phyloP scores from a whole-genome alignment of 2,329 filamentous ascomycete species.

The Talaromyces sp. region DNA sequence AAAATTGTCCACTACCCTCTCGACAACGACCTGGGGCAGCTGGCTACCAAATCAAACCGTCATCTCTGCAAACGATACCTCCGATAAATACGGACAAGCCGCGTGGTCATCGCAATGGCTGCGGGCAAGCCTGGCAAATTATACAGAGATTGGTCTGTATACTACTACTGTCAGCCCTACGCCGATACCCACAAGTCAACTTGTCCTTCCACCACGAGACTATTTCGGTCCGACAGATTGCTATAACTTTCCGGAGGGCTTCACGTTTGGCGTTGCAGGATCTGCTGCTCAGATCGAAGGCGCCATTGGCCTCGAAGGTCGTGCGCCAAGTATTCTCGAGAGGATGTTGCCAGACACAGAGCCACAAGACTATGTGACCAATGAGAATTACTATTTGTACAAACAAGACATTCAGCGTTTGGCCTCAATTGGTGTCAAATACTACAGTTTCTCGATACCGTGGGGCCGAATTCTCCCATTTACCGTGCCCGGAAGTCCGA shows the following conservation, averaged over 20 bases:
- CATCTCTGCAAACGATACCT: slow-evolving; percentile 23
- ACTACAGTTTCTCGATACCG: slow-evolving; percentile 44
- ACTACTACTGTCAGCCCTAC: slow-evolving; percentile 53
- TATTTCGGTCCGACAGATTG: slow-evolving; percentile 43
- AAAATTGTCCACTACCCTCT: slow-evolving; percentile 21
- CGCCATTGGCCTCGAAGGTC: slow-evolving; percentile 37
- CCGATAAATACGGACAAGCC: slow-evolving; percentile 31
- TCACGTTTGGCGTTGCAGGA: slow-evolving; percentile 42
- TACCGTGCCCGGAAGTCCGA: slow-evolving; percentile 36
- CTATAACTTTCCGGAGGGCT: slow-evolving; percentile 34
- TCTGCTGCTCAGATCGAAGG: slow-evolving; percentile 45
- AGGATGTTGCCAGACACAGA: slow-evolving; percentile 30
- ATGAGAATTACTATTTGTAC: slow-evolving; percentile 49
- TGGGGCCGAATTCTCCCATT: slow-evolving; percentile 50
- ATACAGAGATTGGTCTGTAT: slow-evolving; percentile 36
- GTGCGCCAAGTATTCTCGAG: slow-evolving; percentile 37
- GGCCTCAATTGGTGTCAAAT: slow-evolving; percentile 35
- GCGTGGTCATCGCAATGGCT: slow-evolving; percentile 35
- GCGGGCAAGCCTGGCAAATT: slow-evolving; percentile 27
- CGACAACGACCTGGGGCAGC: slow-evolving; percentile 31
- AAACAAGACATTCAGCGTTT: slow-evolving; percentile 43
- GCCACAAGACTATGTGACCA: slow-evolving; percentile 45
- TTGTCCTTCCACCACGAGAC: slow-evolving; percentile 51
- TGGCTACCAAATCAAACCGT: slow-evolving; percentile 30
- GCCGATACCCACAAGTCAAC: slow-evolving; percentile 49